Percentiles rank a stretch among this genome's conserved stretches.
Conservation (phyloP, 805 yeast species). For the Torulaspora quercuum region DNA sequence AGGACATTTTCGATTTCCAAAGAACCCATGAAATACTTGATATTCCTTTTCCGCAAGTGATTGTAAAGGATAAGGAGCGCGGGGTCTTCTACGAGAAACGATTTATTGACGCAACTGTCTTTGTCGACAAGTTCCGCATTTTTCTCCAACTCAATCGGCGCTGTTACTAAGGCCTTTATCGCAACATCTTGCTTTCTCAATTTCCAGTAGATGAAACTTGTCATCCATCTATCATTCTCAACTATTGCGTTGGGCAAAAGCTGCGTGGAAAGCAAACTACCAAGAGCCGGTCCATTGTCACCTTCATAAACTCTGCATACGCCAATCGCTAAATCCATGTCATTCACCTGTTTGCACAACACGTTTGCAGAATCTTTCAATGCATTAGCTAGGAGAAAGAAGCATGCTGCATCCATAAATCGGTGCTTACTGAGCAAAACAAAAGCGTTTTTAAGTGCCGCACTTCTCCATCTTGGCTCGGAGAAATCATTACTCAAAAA, state of each 20-base stretch:
- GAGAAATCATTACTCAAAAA: slow-evolving; percentile 75
- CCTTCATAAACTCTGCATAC: slow-evolving; percentile 75
- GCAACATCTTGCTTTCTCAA: slow-evolving; percentile 48
- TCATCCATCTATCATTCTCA: slow-evolving; percentile 73
- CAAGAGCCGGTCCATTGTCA: slow-evolving; percentile 54
- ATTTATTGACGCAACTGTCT: slow-evolving; percentile 37
- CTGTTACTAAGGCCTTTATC: slow-evolving; percentile 60
- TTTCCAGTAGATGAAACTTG: slow-evolving; percentile 79
- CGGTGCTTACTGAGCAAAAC: slow-evolving; percentile 87
- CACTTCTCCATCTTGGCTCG: slow-evolving; percentile 74
- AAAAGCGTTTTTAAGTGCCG: slow-evolving; percentile 90
- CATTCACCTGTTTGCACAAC: slow-evolving; percentile 60
- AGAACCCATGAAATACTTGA: slow-evolving; percentile 50
- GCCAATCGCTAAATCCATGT: slow-evolving; percentile 71
- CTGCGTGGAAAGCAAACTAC: slow-evolving; percentile 45
- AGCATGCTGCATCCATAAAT: slow-evolving; percentile 80
- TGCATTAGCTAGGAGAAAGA: slow-evolving; percentile 75
- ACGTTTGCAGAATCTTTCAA: slow-evolving; percentile 76
- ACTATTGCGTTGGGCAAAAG: slow-evolving; percentile 55
- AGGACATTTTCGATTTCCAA: slow-evolving; percentile 38
- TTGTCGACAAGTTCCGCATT: slow-evolving; percentile 32
- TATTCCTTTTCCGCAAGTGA: slow-evolving; percentile 52
- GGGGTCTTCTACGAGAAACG: slow-evolving; percentile 73
- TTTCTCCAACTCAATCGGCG: slow-evolving; percentile 43
- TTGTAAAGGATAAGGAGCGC: slow-evolving; percentile 65